phyloP scores from a whole-genome alignment of 441 rosid species.

The Brassica balearica region DNA sequence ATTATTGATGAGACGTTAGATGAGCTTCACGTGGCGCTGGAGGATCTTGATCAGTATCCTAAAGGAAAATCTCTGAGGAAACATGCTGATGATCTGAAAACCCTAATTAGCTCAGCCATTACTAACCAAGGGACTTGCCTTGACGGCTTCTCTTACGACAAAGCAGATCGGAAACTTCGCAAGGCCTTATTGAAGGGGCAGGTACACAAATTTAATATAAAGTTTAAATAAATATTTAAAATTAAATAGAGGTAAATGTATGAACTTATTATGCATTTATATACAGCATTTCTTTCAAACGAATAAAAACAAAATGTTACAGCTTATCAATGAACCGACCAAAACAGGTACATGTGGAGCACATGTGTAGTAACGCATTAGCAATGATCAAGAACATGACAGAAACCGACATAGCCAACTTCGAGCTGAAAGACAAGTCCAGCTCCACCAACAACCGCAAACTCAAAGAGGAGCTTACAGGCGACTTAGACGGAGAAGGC shows the following conservation, averaged over 20 bases:
- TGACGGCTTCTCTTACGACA: slow-evolving; percentile 63
- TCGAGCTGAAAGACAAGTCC: slow-evolving; percentile 33
- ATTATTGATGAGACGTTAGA: slow-evolving; percentile 57
- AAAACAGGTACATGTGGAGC: slow-evolving; percentile 56
- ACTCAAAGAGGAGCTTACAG: slow-evolving; percentile 51
- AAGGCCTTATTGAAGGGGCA: slow-evolving; percentile 37
- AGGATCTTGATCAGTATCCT: slow-evolving; percentile 54
- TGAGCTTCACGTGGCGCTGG: slow-evolving; percentile 49
- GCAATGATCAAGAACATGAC: slow-evolving; percentile 94
- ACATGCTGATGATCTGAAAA: slow-evolving; percentile 56
- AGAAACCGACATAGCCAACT: slow-evolving; percentile 60
- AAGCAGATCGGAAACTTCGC: slow-evolving; percentile 52
- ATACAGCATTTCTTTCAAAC: neutral
- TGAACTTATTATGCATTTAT: neutral
- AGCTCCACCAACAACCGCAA: slow-evolving; percentile 46
- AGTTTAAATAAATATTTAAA: neutral
- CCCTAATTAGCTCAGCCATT: slow-evolving; percentile 63
- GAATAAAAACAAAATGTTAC: slow-evolving; percentile 1
- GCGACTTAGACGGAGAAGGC: slow-evolving; percentile 33
- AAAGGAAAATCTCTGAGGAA: slow-evolving; percentile 49
- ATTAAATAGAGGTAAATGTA: neutral
- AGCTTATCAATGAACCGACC: slow-evolving; percentile 4
- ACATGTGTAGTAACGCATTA: slow-evolving; percentile 80
- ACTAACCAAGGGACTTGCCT: slow-evolving; percentile 68
- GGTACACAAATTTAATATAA: slow-evolving; percentile 19